Base-by-base conservation (phyloP, 306 rosid genomes). In the Elaeagnus macrophylla region DNA sequence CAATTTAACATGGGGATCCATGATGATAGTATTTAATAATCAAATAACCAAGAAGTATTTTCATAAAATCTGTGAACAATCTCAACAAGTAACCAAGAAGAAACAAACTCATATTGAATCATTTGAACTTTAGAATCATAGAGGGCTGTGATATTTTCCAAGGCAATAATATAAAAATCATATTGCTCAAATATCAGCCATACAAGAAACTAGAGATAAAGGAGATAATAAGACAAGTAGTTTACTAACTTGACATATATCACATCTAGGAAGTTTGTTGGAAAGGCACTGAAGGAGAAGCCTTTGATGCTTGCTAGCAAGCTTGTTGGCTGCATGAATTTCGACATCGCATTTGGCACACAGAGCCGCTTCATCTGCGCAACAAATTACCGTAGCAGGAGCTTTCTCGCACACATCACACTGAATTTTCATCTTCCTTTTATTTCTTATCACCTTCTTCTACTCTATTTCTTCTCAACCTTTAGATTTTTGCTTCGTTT, bases 391-490 rank as follows among this genome's bases (percentile, higher is more conserved):
- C 1, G 93, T 80, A 25, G 99, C 96, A 7, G 93, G 99, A 37
- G 91, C 85, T 65, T 77, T 87, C 87, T 91, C 99, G 56, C 99
- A 91, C 61, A 82, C 96, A 79, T 91, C 99, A 57, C 99, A 91
- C 93, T 84, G 99, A 40, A 91, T 87, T 60, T 82, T 91, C 99
- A 89, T 89, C 54, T 69, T 66, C 59, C 35, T 45, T 44, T 39
- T 6, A 25, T 25, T 25, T 25, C 32, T 25, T 25, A 25, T 25
- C 32, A 25, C 2, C 32, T 25, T 25, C 32, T 19, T 11, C 35
- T 25, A 40, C 50, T 25, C 16, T 37, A 35, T 10, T 0, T 12
- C 13, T 20, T 41, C 46, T 36, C 20, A 37, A 53, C 45, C n/a
- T 2, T 2, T 4, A 46, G 37, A 51, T 40, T 35, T 6, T 64